Evolutionary conservation across 176 grass and related monocot genomes (phyloP).

Genomic region (Coix lacrymajobi): DNA sequence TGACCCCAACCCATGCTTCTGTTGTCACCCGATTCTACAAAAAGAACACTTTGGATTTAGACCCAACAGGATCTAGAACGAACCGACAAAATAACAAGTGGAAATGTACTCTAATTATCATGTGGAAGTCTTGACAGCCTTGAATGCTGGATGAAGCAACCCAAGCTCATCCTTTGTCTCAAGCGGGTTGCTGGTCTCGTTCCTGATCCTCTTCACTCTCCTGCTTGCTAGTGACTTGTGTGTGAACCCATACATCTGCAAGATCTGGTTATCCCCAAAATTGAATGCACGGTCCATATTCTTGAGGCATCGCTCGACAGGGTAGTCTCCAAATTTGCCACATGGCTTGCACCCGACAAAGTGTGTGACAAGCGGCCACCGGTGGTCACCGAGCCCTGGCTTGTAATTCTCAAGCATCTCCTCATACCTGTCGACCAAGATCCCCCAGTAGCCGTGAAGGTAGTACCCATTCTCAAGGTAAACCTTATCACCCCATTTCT

Average conservation of each 20-base stretch:
- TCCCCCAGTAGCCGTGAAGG: conserved; percentile 98
- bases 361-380: conserved; percentile 95
- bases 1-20: conserved; percentile 15
- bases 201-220: conserved; percentile 86
- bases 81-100: conserved; percentile 54
- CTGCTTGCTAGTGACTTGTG: conserved; percentile 86
- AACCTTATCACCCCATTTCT: conserved; percentile 84
- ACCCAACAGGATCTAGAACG: conserved; percentile 52
- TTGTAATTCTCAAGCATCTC: conserved; percentile 98
- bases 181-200: conserved; percentile 78
- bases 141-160: conserved; percentile 91
- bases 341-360: conserved; percentile 99
- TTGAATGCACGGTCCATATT: conserved; percentile 99
- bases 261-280: conserved; percentile 96
- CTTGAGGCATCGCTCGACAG: conserved; percentile 92
- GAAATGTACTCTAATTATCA: conserved; percentile 47
- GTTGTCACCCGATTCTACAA: conserved; percentile 33
- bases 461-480: conserved; percentile 95
- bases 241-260: conserved; percentile 95
- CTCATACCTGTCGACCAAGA: conserved; percentile 89
- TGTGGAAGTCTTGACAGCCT: conserved; percentile 55
- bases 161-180: conserved; percentile 76
- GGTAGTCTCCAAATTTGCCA: conserved; percentile 93
- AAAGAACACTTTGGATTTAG: conserved; percentile 42
- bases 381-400: conserved; percentile 94